Percentiles rank a stretch among this genome's conserved stretches.
Conservation (phyloP, 208 protist species). For the Trypanosoma theileri region DNA sequence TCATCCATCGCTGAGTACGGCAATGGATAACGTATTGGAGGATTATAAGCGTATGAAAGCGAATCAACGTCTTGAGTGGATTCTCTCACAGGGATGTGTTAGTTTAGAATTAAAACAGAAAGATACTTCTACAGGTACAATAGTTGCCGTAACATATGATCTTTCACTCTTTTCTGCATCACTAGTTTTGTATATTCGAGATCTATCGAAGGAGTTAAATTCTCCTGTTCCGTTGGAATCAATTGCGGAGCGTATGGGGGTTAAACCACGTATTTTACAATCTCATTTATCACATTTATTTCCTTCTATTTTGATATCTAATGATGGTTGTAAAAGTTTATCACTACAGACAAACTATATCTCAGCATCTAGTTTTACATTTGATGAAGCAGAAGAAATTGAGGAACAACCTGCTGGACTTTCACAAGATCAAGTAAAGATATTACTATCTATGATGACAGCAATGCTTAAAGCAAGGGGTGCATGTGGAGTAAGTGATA, state of each 20-base stretch:
- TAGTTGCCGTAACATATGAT: constrained; percentile 41
- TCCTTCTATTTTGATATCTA: constrained; percentile 29
- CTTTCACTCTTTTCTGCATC: constrained; percentile 78
- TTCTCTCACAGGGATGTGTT: constrained; percentile 61
- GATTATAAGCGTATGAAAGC: constrained; percentile 60
- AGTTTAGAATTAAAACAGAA: constrained; percentile 59
- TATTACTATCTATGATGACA: constrained; percentile 64
- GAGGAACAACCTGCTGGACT: constrained; percentile 49
- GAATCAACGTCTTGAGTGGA: constrained; percentile 72
- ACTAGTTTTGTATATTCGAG: constrained; percentile 59
- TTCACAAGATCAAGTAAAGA: constrained; percentile 58
- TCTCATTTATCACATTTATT: constrained; percentile 28
- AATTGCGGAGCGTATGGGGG: constrained; percentile 27
- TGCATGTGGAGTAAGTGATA: constrained; percentile 57
- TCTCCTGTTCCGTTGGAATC: constrained; percentile 34
- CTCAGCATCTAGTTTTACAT: constrained; percentile 29
- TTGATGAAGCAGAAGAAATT: constrained; percentile 39
- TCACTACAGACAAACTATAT: constrained; percentile 42
- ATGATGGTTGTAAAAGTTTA: constrained; percentile 31
- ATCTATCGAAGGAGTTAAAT: constrained; percentile 32
- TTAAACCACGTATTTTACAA: constrained; percentile 21
- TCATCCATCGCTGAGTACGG: constrained; percentile 52
- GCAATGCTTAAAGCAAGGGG: constrained; percentile 58
- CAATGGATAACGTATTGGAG: constrained; percentile 57
- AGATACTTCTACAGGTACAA: constrained; percentile 34